Base-by-base conservation (phyloP, 2,329 filamentous ascomycete genomes). In the Microcyclospora pomicola region DNA sequence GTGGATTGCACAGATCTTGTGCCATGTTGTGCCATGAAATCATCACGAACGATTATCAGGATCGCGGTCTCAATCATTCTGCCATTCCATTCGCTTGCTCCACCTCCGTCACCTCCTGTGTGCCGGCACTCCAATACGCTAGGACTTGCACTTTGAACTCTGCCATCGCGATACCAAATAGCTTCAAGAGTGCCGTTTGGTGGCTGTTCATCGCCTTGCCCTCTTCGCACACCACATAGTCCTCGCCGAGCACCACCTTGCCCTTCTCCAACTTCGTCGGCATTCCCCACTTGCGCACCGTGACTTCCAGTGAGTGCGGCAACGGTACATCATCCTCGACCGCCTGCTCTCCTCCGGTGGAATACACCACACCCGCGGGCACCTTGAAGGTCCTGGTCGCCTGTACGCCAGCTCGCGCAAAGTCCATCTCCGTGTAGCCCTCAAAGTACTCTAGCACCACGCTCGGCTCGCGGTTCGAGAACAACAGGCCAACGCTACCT, bases 171-270 rank as follows among this genome's bases (percentile, higher is more conserved):
- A 95, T 75, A 37, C 85, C 81, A 64, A 98, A 96, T 53, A 94
- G 71, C 74, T 96, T 96, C 62, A 98, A 63, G 56, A 98, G 66
- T 47, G 86, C 80, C 40, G 91, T 95, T 71, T 98, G 91, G 52
- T 88, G 74, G 49, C 82, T 87, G 62, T 95, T 87, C 49, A 98
- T 65, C 33, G 77, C 71, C 56, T 95, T 76, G 9, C 88, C 91
- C 61, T 86, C 79, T 54, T 77, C 77, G 66, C 88, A 96, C 35
- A 98, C 77, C 9, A 71, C 71, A 58, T 87, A 92, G 15, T 68
- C 67, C 35, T 69, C 70, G 50, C 81, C 78, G 36, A 96, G 68
- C 47, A 83, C 75, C 33, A 98, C 82, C 64, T 81, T 85, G 41
- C 91, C 91, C 69, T 83, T 85, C 43, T 86, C 74, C 66, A 98